These are phyloP conservation scores for Rhodotorula sp. DNA, from an alignment of 1,284 basidiomycete species.

Conservation along the genomic window DNA sequence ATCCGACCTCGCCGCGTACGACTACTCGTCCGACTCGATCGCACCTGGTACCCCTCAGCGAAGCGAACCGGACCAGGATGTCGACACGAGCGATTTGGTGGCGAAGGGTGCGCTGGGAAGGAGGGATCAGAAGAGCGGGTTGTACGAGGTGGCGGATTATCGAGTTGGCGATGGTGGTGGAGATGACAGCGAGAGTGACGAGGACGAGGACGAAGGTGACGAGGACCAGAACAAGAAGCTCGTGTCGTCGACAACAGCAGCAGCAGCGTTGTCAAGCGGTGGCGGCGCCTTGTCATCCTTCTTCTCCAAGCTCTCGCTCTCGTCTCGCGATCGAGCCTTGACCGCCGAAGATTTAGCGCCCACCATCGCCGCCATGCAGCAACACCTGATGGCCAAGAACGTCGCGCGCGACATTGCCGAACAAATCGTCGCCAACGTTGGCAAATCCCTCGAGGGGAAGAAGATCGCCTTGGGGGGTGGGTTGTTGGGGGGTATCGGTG, in stretches of 20 bases:
- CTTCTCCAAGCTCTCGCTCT: slow-evolving; percentile 69
- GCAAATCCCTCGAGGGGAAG: slow-evolving; percentile 82
- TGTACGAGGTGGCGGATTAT: slow-evolving; percentile 45
- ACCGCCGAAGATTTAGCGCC: slow-evolving; percentile 81
- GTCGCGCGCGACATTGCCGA: slow-evolving; percentile 94
- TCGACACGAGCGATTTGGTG: slow-evolving; percentile 54
- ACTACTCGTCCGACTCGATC: slow-evolving; percentile 35
- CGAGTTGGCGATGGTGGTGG: slow-evolving; percentile 8
- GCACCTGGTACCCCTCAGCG: slow-evolving; percentile 33
- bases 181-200: slow-evolving; percentile 57
- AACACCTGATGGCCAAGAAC: slow-evolving; percentile 98
- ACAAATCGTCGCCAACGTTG: slow-evolving; percentile 90
- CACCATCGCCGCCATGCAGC: slow-evolving; percentile 89
- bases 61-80: neutral
- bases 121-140: slow-evolving; percentile 67
- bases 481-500: slow-evolving; percentile 58
- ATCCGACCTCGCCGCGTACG: slow-evolving; percentile 61
- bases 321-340: slow-evolving; percentile 70
- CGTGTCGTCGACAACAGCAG: slow-evolving; percentile 45
- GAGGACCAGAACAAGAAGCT: neutral
- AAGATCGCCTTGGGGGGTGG: slow-evolving; percentile 26
- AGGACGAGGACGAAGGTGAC: slow-evolving; percentile 53
- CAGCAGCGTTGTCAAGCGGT: slow-evolving; percentile 51
- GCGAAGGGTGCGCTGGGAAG: slow-evolving; percentile 77
- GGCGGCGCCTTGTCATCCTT: slow-evolving; percentile 55